A percentile compares a stretch with the other conserved stretches of the same genome.
phyloP scores from a whole-genome alignment of 2,329 filamentous ascomycete species.

The Exophiala mesophila region DNA sequence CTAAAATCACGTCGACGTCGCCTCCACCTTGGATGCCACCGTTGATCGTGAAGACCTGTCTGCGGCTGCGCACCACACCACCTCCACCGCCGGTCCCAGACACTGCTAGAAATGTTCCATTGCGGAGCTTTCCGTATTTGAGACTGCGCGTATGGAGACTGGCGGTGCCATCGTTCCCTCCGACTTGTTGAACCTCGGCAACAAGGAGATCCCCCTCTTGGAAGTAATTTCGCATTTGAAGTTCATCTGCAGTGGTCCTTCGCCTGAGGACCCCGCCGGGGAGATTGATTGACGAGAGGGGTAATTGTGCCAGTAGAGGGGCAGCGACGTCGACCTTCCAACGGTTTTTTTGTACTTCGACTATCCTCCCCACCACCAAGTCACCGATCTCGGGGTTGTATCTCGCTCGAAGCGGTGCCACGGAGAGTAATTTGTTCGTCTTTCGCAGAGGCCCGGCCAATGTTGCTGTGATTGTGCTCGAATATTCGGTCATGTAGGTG shows the following conservation, averaged over 20 bases:
- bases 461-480: slow-evolving; percentile 73
- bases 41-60: slow-evolving; percentile 79
- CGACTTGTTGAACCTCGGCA: slow-evolving; percentile 84
- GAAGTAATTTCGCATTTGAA: slow-evolving; percentile 97
- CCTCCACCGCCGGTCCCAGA: slow-evolving; percentile 69
- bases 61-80: slow-evolving; percentile 74
- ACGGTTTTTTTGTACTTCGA: slow-evolving; percentile 85
- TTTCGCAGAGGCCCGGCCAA: slow-evolving; percentile 85
- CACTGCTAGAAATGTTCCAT: slow-evolving; percentile 83
- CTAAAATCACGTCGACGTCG: slow-evolving; percentile 74
- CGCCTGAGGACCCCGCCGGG: slow-evolving; percentile 88
- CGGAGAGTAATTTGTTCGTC: slow-evolving; percentile 94
- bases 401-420: slow-evolving; percentile 81
- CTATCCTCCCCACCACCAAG: slow-evolving; percentile 86
- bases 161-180: slow-evolving; percentile 75
- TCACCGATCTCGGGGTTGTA: slow-evolving; percentile 97
- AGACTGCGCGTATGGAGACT: slow-evolving; percentile 83
- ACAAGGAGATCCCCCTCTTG: slow-evolving; percentile 89
- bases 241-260: slow-evolving; percentile 89
- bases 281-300: slow-evolving; percentile 86
- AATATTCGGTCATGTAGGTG: slow-evolving; percentile 56
- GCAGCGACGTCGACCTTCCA: slow-evolving; percentile 96
- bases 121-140: slow-evolving; percentile 92
- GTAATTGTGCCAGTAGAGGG: slow-evolving; percentile 76
- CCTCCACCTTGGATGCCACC: slow-evolving; percentile 43